phyloP scores from a whole-genome alignment of 352 stramenopile species.

The Phytophthora uliginosa region DNA sequence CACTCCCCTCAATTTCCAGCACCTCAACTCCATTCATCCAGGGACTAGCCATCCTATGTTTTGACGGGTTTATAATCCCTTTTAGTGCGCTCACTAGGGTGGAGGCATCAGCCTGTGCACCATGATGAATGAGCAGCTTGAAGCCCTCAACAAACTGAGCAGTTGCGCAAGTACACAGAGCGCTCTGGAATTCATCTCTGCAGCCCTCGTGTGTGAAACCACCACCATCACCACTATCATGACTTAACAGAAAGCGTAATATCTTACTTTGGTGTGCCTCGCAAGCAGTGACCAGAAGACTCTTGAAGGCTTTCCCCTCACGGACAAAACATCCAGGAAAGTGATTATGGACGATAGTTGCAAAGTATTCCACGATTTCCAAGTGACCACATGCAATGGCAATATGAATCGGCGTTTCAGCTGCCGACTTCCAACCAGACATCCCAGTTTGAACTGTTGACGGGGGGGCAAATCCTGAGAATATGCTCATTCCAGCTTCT shows the following conservation, averaged over 20 bases:
- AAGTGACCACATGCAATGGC: slow-evolving; percentile 60
- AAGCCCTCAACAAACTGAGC: slow-evolving; percentile 60
- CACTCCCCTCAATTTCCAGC: slow-evolving; percentile 19
- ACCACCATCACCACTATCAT: slow-evolving; percentile 26
- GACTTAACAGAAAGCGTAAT: slow-evolving; percentile 50
- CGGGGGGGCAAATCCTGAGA: slow-evolving; percentile 17
- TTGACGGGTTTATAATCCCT: slow-evolving; percentile 24
- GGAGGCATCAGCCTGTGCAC: slow-evolving; percentile 43
- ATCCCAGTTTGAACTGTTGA: background rate
- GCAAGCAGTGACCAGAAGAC: slow-evolving; percentile 60
- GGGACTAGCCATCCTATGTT: slow-evolving; percentile 7
- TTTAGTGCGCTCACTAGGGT: slow-evolving; percentile 48
- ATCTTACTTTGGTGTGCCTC: slow-evolving; percentile 42
- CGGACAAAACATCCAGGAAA: slow-evolving; percentile 56
- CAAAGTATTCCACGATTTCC: slow-evolving; percentile 53
- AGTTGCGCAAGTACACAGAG: slow-evolving; percentile 42
- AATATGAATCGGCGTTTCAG: slow-evolving; percentile 60
- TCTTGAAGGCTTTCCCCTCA: slow-evolving; percentile 48
- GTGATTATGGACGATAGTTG: slow-evolving; percentile 49
- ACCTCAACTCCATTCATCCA: slow-evolving; percentile 12
- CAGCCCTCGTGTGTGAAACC: slow-evolving; percentile 50
- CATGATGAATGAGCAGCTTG: slow-evolving; percentile 40
- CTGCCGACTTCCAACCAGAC: slow-evolving; percentile 9
- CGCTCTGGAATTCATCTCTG: slow-evolving; percentile 54
- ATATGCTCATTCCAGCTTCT: slow-evolving; percentile 56